Percentiles rank a stretch among this genome's conserved stretches.
Evolutionary conservation across 169 alveolate species (phyloP).

Genomic region (Plasmodium malariae): DNA sequence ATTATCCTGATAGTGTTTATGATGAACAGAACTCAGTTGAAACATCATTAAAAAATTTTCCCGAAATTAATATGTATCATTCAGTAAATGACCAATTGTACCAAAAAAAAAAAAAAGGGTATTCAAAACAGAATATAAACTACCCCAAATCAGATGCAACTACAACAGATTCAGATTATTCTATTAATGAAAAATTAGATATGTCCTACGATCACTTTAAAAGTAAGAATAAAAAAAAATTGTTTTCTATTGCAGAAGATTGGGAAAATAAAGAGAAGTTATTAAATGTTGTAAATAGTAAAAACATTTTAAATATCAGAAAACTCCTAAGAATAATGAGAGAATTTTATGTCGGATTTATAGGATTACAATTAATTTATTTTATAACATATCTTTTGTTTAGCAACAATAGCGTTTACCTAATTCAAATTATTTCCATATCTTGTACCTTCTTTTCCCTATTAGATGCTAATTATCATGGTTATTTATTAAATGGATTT

Average conservation of each 20-base stretch:
- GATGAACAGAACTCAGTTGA: neutral
- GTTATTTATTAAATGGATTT: constrained; percentile 72
- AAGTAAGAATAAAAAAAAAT: constrained; percentile 40
- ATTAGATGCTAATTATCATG: constrained; percentile 73
- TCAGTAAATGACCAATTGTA: constrained; percentile 23
- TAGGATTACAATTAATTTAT: constrained; percentile 72
- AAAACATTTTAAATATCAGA: constrained; percentile 66
- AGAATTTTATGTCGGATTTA: constrained; percentile 75
- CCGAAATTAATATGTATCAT: constrained; percentile 30
- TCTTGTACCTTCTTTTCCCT: constrained; percentile 70
- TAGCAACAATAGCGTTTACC: constrained; percentile 60
- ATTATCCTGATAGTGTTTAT: neutral
- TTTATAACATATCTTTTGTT: constrained; percentile 67
- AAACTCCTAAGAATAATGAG: constrained; percentile 59
- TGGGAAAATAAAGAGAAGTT: constrained; percentile 35
- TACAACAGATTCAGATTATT: constrained; percentile 74
- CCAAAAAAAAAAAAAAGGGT: constrained; percentile 2
- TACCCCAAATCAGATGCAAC: constrained; percentile 47
- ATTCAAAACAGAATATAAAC: constrained; percentile 3
- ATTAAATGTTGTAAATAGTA: constrained; percentile 59
- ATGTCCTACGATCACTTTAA: constrained; percentile 48
- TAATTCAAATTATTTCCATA: constrained; percentile 64
- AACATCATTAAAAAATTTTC: constrained; percentile 8
- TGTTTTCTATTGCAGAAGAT: constrained; percentile 13
- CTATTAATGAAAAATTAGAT: constrained; percentile 38